phyloP scores from a whole-genome alignment of 441 rosid genomes.

The Pelargonium citronellum region DNA sequence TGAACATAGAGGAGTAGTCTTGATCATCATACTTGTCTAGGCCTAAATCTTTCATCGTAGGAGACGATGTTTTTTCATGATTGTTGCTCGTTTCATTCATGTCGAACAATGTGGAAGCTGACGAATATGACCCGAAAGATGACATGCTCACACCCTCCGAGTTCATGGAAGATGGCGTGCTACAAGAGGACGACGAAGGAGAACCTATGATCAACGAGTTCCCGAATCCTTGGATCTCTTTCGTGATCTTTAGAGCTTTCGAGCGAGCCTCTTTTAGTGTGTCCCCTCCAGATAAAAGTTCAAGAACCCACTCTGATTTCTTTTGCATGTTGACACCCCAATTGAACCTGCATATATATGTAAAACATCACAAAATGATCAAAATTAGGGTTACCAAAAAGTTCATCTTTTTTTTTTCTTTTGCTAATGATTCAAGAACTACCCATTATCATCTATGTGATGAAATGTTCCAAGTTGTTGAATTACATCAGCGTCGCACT shows the following conservation, averaged over 20 bases:
- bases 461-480: conserved; percentile 44
- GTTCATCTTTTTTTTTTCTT: neutral
- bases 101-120: conserved; percentile 19
- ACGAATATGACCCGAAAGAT: conserved; percentile 32
- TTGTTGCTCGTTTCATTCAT: conserved; percentile 8
- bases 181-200: conserved; percentile 16
- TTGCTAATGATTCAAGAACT: neutral
- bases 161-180: neutral
- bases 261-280: conserved; percentile 34
- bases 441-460: conserved; percentile 47
- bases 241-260: conserved; percentile 42
- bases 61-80: conserved; percentile 4
- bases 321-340: conserved; percentile 53
- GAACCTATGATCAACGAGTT: conserved; percentile 13
- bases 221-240: conserved; percentile 52
- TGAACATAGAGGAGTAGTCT: too few species aligned
- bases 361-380: neutral
- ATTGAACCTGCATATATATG: conserved; percentile 26
- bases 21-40: neutral
- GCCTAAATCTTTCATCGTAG: conserved; percentile 1
- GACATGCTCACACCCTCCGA: conserved; percentile 15
- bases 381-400: neutral
- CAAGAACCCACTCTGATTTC: conserved; percentile 29
- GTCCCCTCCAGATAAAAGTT: conserved; percentile 35
- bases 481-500: conserved; percentile 30